A percentile compares a stretch with the other conserved stretches of the same genome.
Conservation (phyloP, 164 flowering plant genomes). For the Hamamelis virginiana region DNA sequence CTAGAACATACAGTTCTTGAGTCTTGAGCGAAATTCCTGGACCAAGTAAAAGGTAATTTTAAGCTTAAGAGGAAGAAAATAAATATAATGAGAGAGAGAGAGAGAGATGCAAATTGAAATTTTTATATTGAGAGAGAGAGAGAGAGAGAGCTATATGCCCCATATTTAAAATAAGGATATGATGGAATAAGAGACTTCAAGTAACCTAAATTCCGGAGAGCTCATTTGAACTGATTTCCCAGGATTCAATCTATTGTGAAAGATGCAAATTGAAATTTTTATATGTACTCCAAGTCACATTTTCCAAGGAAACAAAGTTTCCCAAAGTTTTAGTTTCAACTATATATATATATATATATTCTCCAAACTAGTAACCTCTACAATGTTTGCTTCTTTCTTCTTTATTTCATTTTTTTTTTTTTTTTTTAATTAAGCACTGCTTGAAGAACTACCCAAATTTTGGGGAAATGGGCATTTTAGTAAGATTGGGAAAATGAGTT, state of each 20-base stretch:
- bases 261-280: neutral
- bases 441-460: neutral
- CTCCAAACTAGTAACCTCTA: too few species aligned
- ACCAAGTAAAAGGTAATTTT: slow-evolving; percentile 2
- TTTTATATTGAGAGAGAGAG: too few species aligned
- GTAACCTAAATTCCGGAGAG: too few species aligned
- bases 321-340: neutral
- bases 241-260: too few species aligned
- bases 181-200: too few species aligned
- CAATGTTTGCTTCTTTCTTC: neutral
- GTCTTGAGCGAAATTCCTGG: slow-evolving; percentile 69
- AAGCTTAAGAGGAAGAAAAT: neutral
- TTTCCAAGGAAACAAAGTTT: neutral
- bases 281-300: neutral
- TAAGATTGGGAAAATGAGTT: neutral
- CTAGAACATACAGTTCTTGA: slow-evolving; percentile 60
- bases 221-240: too few species aligned
- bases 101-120: neutral
- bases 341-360: too few species aligned
- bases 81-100: neutral
- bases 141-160: too few species aligned
- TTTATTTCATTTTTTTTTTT: too few species aligned
- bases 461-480: neutral
- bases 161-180: too few species aligned
- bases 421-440: neutral